A percentile compares a stretch with the other conserved stretches of the same genome.
These are phyloP conservation scores for Penicillium alfredii DNA, from an alignment of 495 filamentous ascomycete species.

Conservation along the genomic window DNA sequence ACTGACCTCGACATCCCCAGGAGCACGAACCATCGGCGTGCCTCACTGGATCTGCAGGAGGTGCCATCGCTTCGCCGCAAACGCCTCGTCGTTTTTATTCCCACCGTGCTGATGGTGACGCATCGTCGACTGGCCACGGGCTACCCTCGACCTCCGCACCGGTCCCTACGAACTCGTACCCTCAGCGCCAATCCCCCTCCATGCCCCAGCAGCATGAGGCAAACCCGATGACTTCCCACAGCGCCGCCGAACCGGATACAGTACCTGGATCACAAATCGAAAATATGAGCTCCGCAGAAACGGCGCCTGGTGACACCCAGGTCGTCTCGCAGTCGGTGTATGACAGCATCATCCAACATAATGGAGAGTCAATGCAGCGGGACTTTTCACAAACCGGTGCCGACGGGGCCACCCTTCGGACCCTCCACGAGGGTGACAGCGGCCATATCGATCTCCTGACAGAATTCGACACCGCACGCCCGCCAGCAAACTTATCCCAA, in stretches of 20 bases:
- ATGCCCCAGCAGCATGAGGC: slow-evolving; percentile 17
- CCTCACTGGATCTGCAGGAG: slow-evolving; percentile 4
- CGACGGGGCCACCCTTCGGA: slow-evolving; percentile 34
- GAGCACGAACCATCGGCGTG: slow-evolving; percentile 26
- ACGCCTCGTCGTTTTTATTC: not conserved
- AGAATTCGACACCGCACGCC: slow-evolving; percentile 29
- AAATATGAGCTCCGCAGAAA: slow-evolving; percentile 33
- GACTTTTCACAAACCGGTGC: slow-evolving; percentile 14
- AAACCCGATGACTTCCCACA: slow-evolving; percentile 6
- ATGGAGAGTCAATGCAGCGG: slow-evolving; percentile 25
- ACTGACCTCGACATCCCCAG: slow-evolving; percentile 27
- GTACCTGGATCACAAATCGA: slow-evolving; percentile 8
- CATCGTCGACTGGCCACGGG: not conserved
- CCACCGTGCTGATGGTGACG: slow-evolving; percentile 8
- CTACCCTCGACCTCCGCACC: slow-evolving; percentile 5
- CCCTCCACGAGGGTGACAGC: slow-evolving; percentile 40
- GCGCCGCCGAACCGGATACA: slow-evolving; percentile 3
- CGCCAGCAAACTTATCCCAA: slow-evolving; percentile 22
- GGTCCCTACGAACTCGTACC: slow-evolving; percentile 3
- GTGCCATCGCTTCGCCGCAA: slow-evolving; percentile 7
- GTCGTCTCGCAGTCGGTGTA: slow-evolving; percentile 49
- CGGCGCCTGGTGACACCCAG: slow-evolving; percentile 44
- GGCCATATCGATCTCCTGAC: slow-evolving; percentile 46
- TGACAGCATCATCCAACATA: slow-evolving; percentile 39
- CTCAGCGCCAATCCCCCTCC: not conserved